Base-by-base conservation (phyloP, 2,329 filamentous ascomycete genomes). In the Nigrograna mackinnonii region DNA sequence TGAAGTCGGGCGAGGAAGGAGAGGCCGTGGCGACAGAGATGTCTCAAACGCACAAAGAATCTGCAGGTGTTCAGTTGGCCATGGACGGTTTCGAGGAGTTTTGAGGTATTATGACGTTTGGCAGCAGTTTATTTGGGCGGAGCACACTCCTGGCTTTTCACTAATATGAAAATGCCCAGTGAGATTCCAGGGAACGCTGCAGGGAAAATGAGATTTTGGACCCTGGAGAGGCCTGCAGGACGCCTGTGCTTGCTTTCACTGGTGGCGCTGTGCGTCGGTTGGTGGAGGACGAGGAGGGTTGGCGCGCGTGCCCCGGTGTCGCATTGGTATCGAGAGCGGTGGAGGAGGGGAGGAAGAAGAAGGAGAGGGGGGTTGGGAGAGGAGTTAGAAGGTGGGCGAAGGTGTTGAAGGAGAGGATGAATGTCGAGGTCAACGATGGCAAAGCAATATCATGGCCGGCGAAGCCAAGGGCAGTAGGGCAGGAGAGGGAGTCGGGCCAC, bases 41-140 rank as follows among this genome's bases (percentile, higher is more conserved):
- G 22, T 26, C 18, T 38, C 22, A 18, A 20, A 6, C n/a, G 16
- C 35, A 38, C 35, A 38, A 38, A 38, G 35, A 28, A 28, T 13
- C 20, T 38, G n/a, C 35, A 11, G 9, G 7, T 21, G 12, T 17
- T 21, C 20, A 38, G 35, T 38, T 9, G 7, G 12, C 22, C 35
- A 38, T 38, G 20, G 22, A 38, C 19, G 18, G 14, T n/a, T 28
- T 7, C 17, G 34, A 36, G 17, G 20, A 7, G 13, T 12, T 18
- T 34, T 11, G 12, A 28, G 24, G 24, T n/a, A 28, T 12, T 18
- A 34, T 28, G 24, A 28, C 24, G 24, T 28, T 28, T 28, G 3
- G n/a, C n/a, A n/a, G n/a, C 14, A 12, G 24, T 28, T 11, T 28
- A 14, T 28, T 14, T 11, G 24, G 14, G 3, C 24, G 24, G 24